Conservation (phyloP, 2,329 filamentous ascomycete species). For the Fusarium sp. region DNA sequence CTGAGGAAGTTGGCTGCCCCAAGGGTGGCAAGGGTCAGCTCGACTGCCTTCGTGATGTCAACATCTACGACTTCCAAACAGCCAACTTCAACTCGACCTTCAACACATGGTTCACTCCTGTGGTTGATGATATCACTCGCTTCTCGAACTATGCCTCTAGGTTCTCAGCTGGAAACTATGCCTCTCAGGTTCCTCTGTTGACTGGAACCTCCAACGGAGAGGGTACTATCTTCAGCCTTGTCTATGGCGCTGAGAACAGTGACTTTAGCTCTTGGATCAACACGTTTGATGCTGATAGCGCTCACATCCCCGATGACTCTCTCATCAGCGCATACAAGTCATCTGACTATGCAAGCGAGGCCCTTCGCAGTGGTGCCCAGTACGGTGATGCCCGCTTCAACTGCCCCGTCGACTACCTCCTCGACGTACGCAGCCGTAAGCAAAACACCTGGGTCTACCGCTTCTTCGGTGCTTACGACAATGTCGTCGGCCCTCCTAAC, state of each 20-base stretch:
- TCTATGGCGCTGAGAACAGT: conserved; percentile 53
- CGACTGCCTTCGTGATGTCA: conserved; percentile 56
- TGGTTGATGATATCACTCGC: conserved; percentile 55
- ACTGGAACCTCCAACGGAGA: conserved; percentile 57
- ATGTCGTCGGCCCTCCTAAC: conserved; percentile 53
- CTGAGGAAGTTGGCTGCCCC: conserved; percentile 56
- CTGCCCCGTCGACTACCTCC: conserved; percentile 58
- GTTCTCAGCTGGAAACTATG: conserved; percentile 45
- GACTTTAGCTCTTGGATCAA: conserved; percentile 50
- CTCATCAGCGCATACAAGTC: conserved; percentile 40
- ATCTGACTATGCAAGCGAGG: conserved; percentile 55
- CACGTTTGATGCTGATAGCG: conserved; percentile 45
- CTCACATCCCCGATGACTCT: conserved; percentile 36
- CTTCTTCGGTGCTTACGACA: conserved; percentile 60
- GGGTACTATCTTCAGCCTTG: conserved; percentile 56
- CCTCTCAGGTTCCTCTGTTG: conserved; percentile 55
- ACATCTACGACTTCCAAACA: conserved; percentile 43
- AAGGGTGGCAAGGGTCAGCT: conserved; percentile 52
- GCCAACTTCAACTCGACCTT: conserved; percentile 53
- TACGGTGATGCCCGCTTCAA: conserved; percentile 64
- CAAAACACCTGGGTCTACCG: conserved; percentile 62
- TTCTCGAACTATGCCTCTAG: conserved; percentile 51
- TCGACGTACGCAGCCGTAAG: conserved; percentile 56
- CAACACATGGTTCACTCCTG: conserved; percentile 60
- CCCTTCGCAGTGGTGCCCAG: conserved; percentile 60